Evolutionary conservation across 2,329 filamentous ascomycete genomes (phyloP).

Genomic region (Hymenoscyphus occultus): DNA sequence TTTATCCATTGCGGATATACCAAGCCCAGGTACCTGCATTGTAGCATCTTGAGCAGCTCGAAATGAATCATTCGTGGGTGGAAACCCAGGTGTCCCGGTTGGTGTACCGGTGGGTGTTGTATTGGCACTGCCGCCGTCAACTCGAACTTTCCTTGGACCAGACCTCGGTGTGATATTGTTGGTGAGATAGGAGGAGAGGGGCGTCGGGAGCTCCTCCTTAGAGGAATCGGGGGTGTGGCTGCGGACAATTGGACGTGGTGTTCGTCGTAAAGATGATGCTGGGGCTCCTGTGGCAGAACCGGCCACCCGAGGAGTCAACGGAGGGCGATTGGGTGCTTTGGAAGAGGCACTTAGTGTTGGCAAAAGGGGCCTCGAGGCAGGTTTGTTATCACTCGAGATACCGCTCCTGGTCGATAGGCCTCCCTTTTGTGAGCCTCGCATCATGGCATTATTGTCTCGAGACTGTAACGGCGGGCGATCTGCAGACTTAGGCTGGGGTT

Average conservation of each 20-base stretch:
- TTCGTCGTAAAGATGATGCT: constrained; percentile 44
- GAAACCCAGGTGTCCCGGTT: constrained; percentile 40
- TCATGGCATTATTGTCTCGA: constrained; percentile 44
- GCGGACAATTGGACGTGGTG: constrained; percentile 43
- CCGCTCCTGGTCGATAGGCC: constrained; percentile 27
- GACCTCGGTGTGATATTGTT: constrained; percentile 78
- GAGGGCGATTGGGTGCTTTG: constrained; percentile 50
- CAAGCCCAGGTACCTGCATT: constrained; percentile 23
- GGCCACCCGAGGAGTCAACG: constrained; percentile 58
- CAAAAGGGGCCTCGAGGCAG: constrained; percentile 53
- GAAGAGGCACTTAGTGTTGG: constrained; percentile 65
- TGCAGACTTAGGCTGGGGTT: constrained; percentile 13
- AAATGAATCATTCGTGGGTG: constrained; percentile 34
- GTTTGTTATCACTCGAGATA: constrained; percentile 44
- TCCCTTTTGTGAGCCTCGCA: constrained; percentile 40
- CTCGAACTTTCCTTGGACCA: constrained; percentile 65
- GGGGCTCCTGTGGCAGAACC: constrained; percentile 34
- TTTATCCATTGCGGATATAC: constrained; percentile 29
- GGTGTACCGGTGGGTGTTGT: constrained; percentile 65
- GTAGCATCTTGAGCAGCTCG: constrained; percentile 35
- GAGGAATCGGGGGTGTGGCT: constrained; percentile 22
- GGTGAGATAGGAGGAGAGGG: constrained; percentile 55
- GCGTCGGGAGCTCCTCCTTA: constrained; percentile 51
- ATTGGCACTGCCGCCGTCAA: constrained; percentile 58
- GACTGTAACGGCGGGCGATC: constrained; percentile 28